A percentile compares a stretch with the other conserved stretches of the same genome.
These are phyloP conservation scores for Penicillium egyptiacum DNA, from an alignment of 495 filamentous ascomycete species.

Conservation along the genomic window DNA sequence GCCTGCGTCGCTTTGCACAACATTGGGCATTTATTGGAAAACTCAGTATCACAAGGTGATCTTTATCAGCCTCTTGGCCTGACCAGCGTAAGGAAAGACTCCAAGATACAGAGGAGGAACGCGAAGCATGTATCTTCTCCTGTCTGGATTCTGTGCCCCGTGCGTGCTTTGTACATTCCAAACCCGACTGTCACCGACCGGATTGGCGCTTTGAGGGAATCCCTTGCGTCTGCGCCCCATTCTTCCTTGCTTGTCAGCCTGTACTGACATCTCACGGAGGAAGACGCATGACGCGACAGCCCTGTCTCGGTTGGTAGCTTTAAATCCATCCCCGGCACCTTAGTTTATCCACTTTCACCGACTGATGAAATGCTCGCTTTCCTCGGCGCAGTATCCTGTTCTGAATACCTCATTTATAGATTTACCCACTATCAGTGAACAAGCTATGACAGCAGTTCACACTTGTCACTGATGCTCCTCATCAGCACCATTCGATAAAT, in stretches of 20 bases:
- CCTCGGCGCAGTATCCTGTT: not conserved
- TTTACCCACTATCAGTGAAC: not conserved
- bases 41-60: not conserved
- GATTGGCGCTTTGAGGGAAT: slow-evolving; percentile 14
- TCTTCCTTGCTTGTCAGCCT: slow-evolving; percentile 29
- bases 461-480: not conserved
- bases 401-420: not conserved
- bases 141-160: slow-evolving; percentile 16
- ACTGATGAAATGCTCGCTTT: slow-evolving; percentile 8
- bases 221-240: slow-evolving; percentile 26
- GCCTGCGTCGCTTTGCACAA: not conserved
- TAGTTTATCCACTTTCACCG: slow-evolving; percentile 17
- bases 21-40: not conserved
- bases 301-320: slow-evolving; percentile 9
- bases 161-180: slow-evolving; percentile 22
- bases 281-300: slow-evolving; percentile 21
- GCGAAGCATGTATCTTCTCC: not conserved
- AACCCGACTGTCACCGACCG: slow-evolving; percentile 26
- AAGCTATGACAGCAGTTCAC: slow-evolving; percentile 2
- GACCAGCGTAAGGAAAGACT: not conserved
- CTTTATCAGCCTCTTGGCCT: not conserved
- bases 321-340: not conserved
- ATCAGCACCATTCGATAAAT: not conserved
- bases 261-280: slow-evolving; percentile 20
- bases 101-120: slow-evolving; percentile 10